Evolutionary conservation across 805 yeast genomes (phyloP).

Genomic region (Aciculoconidium aculeatum): DNA sequence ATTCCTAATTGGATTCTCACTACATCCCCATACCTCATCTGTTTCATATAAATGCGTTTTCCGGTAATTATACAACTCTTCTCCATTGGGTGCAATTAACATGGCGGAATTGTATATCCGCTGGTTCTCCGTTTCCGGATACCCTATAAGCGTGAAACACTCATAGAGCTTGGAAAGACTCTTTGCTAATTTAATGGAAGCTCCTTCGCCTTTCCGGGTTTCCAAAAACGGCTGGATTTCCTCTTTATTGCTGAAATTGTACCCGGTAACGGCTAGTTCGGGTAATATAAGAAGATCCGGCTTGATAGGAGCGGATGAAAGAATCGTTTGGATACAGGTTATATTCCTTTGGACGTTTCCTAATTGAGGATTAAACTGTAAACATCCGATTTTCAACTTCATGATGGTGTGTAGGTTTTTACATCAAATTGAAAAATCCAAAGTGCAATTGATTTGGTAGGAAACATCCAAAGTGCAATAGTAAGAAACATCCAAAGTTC

Average conservation of each 20-base stretch:
- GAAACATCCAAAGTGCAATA: too few relatives aligned
- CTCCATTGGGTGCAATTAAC: slow-evolving; percentile 55
- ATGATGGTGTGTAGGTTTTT: too few relatives aligned
- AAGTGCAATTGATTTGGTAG: too few relatives aligned
- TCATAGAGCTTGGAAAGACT: slow-evolving; percentile 41
- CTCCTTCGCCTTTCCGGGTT: slow-evolving; percentile 15
- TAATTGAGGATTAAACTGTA: slow-evolving; percentile 62
- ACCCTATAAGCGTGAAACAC: slow-evolving; percentile 75
- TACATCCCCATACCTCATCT: slow-evolving; percentile 76
- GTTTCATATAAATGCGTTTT: slow-evolving; percentile 74
- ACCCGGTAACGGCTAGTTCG: slow-evolving; percentile 81
- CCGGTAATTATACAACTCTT: slow-evolving; percentile 58
- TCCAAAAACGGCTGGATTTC: slow-evolving; percentile 60
- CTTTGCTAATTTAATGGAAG: slow-evolving; percentile 52
- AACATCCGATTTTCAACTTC: slow-evolving; percentile 47
- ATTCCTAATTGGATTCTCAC: slow-evolving; percentile 52
- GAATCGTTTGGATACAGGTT: slow-evolving; percentile 39
- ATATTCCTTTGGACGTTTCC: slow-evolving; percentile 55
- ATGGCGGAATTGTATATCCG: slow-evolving; percentile 65
- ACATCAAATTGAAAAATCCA: too few relatives aligned
- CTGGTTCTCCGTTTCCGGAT: slow-evolving; percentile 52
- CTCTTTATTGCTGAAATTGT: slow-evolving; percentile 48
- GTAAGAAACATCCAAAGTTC: too few relatives aligned
- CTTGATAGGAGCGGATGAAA: slow-evolving; percentile 14
- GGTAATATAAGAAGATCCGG: slow-evolving; percentile 75